Base-by-base conservation (phyloP, 1,139 yeast genomes). In the Geotrichum reessii region DNA sequence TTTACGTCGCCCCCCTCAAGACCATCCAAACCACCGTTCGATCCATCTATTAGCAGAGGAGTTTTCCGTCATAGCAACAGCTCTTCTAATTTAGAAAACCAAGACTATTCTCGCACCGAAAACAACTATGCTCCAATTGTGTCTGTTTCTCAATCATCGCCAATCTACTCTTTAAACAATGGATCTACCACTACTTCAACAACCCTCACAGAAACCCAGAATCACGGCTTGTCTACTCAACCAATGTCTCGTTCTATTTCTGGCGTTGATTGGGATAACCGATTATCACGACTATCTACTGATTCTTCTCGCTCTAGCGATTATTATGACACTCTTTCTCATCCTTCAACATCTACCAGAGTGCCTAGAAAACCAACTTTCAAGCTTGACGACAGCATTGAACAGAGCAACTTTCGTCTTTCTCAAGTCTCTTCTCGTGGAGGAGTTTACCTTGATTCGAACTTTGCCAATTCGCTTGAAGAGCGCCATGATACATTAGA, bases 1-100 rank as follows among this genome's bases (percentile, higher is more conserved):
- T 42, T 46, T 21, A 17, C 33, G 21, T 53, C 56, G 27, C 53
- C 57, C 19, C 58, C 62, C 4, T 44, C 55, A 12, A 50, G 59
- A 25, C 59, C 61, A 11, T 47, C 59, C 1, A 55, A 59, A 28
- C 61, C 61, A 22, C 58, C 61, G 2, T 56, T 53, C 40, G 61
- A 59, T 27, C 59, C 61, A 12, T 53, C 61, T 8, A 33, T 56
- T 24, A 22, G 50, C 8, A 46, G 57, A n/a, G 47, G 56, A 12
- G 54, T 58, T 1, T 50, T 54, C 19, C 59, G 59, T 27, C 37
- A 52, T 44, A 56, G 50, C 22, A 52, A n/a, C 22, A 49, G 50
- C 28, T 17, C 50, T 14, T 21, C 27, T 3, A 21, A 24, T 31
- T 7, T 24, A 12, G 54, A 51, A 51, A 51, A 51, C n/a, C 54